Evolutionary conservation across 1,284 basidiomycete species (phyloP), one percentile per base, ranked within the genome.

Genomic region (Agroathelia rolfsii): DNA sequence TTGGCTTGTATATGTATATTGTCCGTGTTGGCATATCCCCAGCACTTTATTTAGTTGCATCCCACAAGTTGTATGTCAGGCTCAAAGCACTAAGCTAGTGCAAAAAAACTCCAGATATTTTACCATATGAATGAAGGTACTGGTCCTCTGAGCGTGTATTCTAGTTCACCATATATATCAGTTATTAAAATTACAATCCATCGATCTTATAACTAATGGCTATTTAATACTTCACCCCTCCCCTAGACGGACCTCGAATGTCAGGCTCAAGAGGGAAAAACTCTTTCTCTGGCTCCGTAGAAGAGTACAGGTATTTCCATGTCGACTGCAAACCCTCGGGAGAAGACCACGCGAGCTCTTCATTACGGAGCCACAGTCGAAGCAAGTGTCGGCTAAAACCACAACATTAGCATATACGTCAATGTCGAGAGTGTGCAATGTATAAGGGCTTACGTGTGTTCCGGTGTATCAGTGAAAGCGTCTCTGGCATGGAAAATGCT

Each of bases 401-500:
- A 14, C 7, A 18, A 7, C 18, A 14, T n/a, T n/a, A n/a, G n/a
- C n/a, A 8, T 19, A 34, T 6, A 25, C 20, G 20, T 37, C 24
- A 28, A 21, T 38, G 36, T 24, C 40, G 32, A 23, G 6, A 30
- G 17, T 27, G 11, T 17, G 18, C 32, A 17, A n/a, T 18, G 24
- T 16, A 24, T 16, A 15, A 13, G 10, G 10, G 28, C 44, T 30
- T 24, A 62, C 61, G 51, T 56, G 32, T 64, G 52, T 29, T 56
- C 50, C 14, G 47, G 42, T 33, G 55, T 55, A 41, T 67, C 64
- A 15, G 47, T 48, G 39, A 66, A 67, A 3, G 50, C 61, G 40
- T 67, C 64, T 38, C 64, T 41, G 9, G 62, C 63, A 40, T 67
- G 64, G 28, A 67, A 49, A 21, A 67, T 37, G 3, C 62, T 56